Base-by-base conservation (phyloP, 148 eudicot species). In the Spergularia marina region DNA sequence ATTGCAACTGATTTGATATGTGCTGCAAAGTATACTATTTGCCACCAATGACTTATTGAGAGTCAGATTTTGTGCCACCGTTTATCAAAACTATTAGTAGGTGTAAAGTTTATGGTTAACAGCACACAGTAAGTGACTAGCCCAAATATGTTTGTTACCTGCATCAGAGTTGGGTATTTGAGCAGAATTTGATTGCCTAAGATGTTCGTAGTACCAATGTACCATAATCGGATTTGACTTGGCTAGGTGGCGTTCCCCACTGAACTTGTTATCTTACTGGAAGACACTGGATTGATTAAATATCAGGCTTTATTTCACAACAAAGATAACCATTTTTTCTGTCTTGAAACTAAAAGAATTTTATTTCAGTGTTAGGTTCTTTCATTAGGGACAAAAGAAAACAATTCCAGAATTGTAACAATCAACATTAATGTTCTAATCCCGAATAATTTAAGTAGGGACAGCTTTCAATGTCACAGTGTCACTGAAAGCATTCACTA, bases 1-100 rank as follows among this genome's bases (percentile, higher is more conserved):
- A 53, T 74, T 69, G 47, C 70, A 53, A 25, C 65, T 44, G 54
- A 41, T 69, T 34, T 75, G 52, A 65, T 47, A 30, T 23, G n/a
- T 18, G 36, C 47, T 51, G 76, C 70, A 60, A 25, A 23, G 16
- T 41, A 41, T 41, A 41, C 4, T 61, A 60, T 12, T 62, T 72
- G 58, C 59, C 56, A 25, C 65, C 58, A 6, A 20, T 23, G 17
- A 66, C 16, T 54, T 65, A 20, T 34, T 20, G 34, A 59, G 13
- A 23, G 53, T 17, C 53, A n/a, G 51, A 7, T 14, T 66, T 23
- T 66, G 53, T 47, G 20, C 18, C 47, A 17, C 23, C 71, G 41
- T 51, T 61, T 55, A 11, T 56, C 52, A 36, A n/a, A 55, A 66
- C 39, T 18, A 44, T 34, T 15, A 56, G 17, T 40, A 14, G 15